These are phyloP conservation scores for Crithidia mellificae DNA, from an alignment of 208 protist genomes.

Conservation along the genomic window DNA sequence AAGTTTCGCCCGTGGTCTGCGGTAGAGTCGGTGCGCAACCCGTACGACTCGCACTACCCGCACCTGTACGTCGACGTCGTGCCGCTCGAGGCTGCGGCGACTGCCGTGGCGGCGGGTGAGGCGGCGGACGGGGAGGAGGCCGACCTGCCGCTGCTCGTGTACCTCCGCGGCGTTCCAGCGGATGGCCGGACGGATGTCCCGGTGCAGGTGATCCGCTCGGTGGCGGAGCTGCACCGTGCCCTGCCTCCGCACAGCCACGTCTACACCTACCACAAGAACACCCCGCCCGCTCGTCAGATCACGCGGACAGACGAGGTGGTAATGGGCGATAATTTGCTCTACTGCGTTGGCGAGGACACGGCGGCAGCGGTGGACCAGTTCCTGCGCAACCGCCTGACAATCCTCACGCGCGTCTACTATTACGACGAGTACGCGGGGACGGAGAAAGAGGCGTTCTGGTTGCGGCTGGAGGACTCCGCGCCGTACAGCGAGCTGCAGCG, in stretches of 20 bases:
- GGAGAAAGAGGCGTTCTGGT: slow-evolving; percentile 22
- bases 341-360: not conserved
- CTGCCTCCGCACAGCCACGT: slow-evolving; percentile 17
- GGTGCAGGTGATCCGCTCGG: slow-evolving; percentile 20
- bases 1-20: slow-evolving; percentile 16
- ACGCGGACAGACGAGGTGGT: slow-evolving; percentile 14
- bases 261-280: slow-evolving; percentile 12
- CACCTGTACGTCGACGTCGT: slow-evolving; percentile 27
- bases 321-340: slow-evolving; percentile 36
- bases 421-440: slow-evolving; percentile 32
- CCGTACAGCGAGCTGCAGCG: slow-evolving; percentile 34
- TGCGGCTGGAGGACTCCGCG: slow-evolving; percentile 27
- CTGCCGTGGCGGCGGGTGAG: not conserved
- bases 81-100: not conserved
- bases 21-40: slow-evolving; percentile 15
- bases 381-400: slow-evolving; percentile 28
- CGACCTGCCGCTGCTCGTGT: not conserved
- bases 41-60: slow-evolving; percentile 22
- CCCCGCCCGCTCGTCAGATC: not conserved
- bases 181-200: slow-evolving; percentile 5
- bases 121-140: not conserved
- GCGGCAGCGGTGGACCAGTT: slow-evolving; percentile 14
- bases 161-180: slow-evolving; percentile 14
- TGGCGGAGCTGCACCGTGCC: slow-evolving; percentile 13
- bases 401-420: slow-evolving; percentile 33